Base-by-base conservation (phyloP, 495 filamentous ascomycete species). In the Penicillium canariense region DNA sequence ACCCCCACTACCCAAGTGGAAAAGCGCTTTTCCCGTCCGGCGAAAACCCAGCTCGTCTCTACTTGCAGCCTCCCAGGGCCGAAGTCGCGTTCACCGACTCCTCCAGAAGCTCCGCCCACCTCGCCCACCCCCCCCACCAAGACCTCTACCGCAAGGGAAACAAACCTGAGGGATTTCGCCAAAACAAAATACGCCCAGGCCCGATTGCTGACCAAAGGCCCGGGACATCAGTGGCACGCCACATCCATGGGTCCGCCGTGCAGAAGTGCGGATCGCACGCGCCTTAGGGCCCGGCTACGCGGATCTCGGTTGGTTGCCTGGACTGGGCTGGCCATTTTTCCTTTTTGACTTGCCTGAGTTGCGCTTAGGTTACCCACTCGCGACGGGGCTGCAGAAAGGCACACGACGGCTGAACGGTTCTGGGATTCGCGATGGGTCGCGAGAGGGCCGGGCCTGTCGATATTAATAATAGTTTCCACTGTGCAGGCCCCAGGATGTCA, bases 361-460 rank as follows among this genome's bases (percentile, higher is more conserved):
- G 20, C 36, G 12, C 17, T 38, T n/a, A 4, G 18, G 5, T 22
- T 20, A 12, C 25, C 38, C 38, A 42, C 38, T 42, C 38, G 22
- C 30, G 12, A 32, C 30, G 30, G 30, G 30, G n/a, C 42, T 46
- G 43, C 15, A 46, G n/a, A 46, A 46, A 14, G 48, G 52, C 58
- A 61, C 54, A 53, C 58, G 58, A 56, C 50, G 57, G 49, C 38
- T 50, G 45, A 56, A 60, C 58, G 54, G 53, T 22, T 52, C 20
- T 17, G 36, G 26, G 11, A 27, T 8, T 26, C 14, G 10, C 42
- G 25, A 45, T 45, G 42, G 42, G 22, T 50, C 36, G 11, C 23
- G 20, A 44, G 48, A 38, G 38, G 55, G 34, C 55, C 42, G 27
- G 55, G 30, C 49, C 25, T 48, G 55, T 22, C 49, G 43, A 49